Evolutionary conservation across 202 grass and related monocot genomes (phyloP).

Genomic region (Setaria italica): DNA sequence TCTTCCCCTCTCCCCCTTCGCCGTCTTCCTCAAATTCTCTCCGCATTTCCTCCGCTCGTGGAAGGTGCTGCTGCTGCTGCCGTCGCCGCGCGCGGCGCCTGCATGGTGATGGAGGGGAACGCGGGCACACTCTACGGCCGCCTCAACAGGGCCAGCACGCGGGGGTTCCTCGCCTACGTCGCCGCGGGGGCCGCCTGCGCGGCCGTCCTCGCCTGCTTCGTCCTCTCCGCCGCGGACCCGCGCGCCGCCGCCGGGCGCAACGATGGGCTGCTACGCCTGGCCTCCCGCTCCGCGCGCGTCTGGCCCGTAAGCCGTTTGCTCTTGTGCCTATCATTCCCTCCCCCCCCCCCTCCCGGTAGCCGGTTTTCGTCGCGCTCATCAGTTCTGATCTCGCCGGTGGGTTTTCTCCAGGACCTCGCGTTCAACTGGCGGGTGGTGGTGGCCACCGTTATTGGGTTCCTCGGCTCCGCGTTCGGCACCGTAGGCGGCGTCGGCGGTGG

Average conservation of each 20-base stretch:
- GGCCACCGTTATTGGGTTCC: constrained; percentile 83
- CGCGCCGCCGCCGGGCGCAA: background rate
- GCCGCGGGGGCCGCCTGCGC: constrained; percentile 59
- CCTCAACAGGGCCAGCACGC: constrained; percentile 64
- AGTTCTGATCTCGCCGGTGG: background rate
- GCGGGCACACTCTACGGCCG: constrained; percentile 39
- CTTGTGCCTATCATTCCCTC: background rate
- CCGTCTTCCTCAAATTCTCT: background rate
- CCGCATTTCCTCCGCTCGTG: background rate
- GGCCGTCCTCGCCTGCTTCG: constrained; percentile 64
- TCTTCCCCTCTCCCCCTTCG: too few relatives aligned
- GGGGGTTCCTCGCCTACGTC: constrained; percentile 77
- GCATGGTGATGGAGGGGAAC: constrained; percentile 37
- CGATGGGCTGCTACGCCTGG: constrained; percentile 52
- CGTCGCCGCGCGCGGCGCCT: background rate
- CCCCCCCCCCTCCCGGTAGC: background rate
- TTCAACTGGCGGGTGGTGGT: constrained; percentile 77
- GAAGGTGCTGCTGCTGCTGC: background rate
- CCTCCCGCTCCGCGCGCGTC: constrained; percentile 57
- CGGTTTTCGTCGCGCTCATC: background rate
- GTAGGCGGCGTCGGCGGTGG: constrained; percentile 97
- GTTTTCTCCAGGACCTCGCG: constrained; percentile 61
- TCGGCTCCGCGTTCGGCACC: constrained; percentile 97
- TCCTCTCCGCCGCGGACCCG: constrained; percentile 59
- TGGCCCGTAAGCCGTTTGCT: constrained; percentile 80